Percentiles rank a stretch among this genome's conserved stretches.
Evolutionary conservation across 1,284 basidiomycete species (phyloP).

Genomic region (Cryptococcus wingfieldii): DNA sequence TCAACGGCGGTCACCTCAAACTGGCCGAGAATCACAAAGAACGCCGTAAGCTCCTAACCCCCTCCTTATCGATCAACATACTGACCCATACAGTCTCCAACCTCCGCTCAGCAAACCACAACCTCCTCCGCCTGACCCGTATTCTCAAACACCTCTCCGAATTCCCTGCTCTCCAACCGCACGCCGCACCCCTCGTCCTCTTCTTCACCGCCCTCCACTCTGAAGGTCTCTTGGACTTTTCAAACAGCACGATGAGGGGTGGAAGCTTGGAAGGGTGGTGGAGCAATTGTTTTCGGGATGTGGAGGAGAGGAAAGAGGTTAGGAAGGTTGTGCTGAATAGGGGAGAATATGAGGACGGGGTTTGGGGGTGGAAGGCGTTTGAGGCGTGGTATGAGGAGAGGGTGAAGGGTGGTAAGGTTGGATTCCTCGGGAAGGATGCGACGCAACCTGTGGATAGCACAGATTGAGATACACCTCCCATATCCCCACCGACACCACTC

Average conservation of each 20-base stretch:
- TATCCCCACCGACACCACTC: no score
- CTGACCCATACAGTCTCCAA: conserved; percentile 48
- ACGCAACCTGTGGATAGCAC: not conserved
- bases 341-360: conserved; percentile 51
- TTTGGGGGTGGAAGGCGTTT: conserved; percentile 51
- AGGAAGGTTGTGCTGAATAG: conserved; percentile 51
- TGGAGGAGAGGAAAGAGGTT: conserved; percentile 58
- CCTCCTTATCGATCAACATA: not conserved
- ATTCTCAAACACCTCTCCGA: conserved; percentile 72
- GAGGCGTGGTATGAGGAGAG: conserved; percentile 78
- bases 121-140: conserved; percentile 70
- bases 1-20: conserved; percentile 19
- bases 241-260: conserved; percentile 49
- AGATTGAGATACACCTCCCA: no score
- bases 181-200: conserved; percentile 64
- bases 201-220: conserved; percentile 67
- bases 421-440: conserved; percentile 1
- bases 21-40: conserved; percentile 14
- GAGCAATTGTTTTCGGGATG: conserved; percentile 65
- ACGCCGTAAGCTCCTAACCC: conserved; percentile 11
- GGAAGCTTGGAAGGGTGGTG: conserved; percentile 72
- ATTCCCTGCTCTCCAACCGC: conserved; percentile 47
- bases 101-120: conserved; percentile 61
- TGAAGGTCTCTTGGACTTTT: conserved; percentile 53
- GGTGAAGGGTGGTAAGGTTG: not conserved